These are phyloP conservation scores for Acer yangbiense DNA, from an alignment of 345 rosid species.

Conservation along the genomic window DNA sequence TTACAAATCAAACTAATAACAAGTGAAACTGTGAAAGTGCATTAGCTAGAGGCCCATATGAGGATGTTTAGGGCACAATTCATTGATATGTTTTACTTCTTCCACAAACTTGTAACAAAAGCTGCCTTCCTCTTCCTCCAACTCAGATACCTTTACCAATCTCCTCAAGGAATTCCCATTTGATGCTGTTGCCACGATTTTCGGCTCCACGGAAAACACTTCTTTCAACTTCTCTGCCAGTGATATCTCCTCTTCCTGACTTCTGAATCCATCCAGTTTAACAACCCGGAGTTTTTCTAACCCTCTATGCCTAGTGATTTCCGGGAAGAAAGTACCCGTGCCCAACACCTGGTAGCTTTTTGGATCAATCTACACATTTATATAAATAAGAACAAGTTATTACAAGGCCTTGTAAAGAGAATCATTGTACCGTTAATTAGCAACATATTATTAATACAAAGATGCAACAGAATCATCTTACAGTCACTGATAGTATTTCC, in stretches of 20 bases:
- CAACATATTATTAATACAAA: not conserved
- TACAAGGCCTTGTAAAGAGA: not conserved
- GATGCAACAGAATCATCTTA: slow-evolving; percentile 3
- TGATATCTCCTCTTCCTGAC: slow-evolving; percentile 25
- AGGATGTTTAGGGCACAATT: not conserved
- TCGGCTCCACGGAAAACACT: slow-evolving; percentile 21
- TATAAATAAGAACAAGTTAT: not conserved
- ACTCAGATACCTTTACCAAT: not conserved
- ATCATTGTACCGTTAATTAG: not conserved
- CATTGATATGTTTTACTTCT: not conserved
- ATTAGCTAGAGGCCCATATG: slow-evolving; percentile 10
- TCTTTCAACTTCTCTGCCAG: slow-evolving; percentile 32
- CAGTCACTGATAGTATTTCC: slow-evolving; percentile 17
- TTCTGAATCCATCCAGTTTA: slow-evolving; percentile 46
- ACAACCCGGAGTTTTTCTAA: slow-evolving; percentile 33
- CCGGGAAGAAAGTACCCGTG: not conserved
- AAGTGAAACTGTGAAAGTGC: not conserved
- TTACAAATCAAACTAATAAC: not conserved
- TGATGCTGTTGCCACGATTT: slow-evolving; percentile 23
- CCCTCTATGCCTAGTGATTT: not conserved
- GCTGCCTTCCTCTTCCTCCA: not conserved
- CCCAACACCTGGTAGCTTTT: not conserved
- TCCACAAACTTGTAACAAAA: slow-evolving; percentile 3
- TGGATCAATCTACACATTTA: slow-evolving; percentile 6
- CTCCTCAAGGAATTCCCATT: slow-evolving; percentile 15